A percentile compares a stretch with the other conserved stretches of the same genome.
Conservation (phyloP, 2,329 filamentous ascomycete species). For the Gaeumannomyces tritici region DNA sequence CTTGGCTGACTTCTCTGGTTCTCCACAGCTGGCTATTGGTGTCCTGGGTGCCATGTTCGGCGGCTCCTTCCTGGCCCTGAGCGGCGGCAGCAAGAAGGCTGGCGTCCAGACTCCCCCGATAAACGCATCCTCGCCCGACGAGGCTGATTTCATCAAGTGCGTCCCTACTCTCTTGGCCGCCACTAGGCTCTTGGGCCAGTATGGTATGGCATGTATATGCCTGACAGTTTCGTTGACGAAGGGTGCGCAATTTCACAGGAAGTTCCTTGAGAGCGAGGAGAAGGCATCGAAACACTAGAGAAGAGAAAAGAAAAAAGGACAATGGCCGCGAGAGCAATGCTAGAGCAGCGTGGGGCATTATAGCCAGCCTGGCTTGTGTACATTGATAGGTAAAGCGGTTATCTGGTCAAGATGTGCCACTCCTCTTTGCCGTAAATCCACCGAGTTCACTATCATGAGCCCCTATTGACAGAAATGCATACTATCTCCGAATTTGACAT, state of each 20-base stretch:
- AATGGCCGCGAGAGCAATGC: background rate
- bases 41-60: conserved; percentile 42
- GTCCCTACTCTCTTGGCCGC: conserved; percentile 14
- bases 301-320: background rate
- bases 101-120: conserved; percentile 41
- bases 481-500: background rate
- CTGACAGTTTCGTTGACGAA: background rate
- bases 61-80: conserved; percentile 32
- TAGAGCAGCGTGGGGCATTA: background rate
- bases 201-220: background rate
- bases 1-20: conserved; percentile 4
- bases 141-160: conserved; percentile 58
- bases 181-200: background rate
- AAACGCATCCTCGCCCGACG: conserved; percentile 52
- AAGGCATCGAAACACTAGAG: conserved; percentile 30
- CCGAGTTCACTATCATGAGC: background rate
- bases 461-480: background rate
- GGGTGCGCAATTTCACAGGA: conserved; percentile 20
- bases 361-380: conserved; percentile 4
- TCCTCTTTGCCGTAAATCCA: background rate
- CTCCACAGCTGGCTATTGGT: conserved; percentile 44
- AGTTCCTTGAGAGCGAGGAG: conserved; percentile 35
- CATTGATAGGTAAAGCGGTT: conserved; percentile 3
- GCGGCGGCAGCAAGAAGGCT: conserved; percentile 36
- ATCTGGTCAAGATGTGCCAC: background rate